Base-by-base conservation (phyloP, 2,329 filamentous ascomycete species). In the Xylariaceae sp. region DNA sequence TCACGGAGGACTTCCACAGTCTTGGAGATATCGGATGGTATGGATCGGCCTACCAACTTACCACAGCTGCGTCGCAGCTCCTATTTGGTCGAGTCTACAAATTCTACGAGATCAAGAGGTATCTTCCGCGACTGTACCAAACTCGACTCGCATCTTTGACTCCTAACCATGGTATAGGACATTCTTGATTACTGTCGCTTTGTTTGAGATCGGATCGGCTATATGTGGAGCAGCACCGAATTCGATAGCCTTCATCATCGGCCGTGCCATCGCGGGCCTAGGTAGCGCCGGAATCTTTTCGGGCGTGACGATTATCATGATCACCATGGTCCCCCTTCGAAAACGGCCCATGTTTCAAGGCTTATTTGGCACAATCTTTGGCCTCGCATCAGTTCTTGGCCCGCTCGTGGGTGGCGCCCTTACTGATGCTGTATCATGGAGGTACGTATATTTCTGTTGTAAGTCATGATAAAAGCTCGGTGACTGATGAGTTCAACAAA, bases 11-110 rank as follows among this genome's bases (percentile, higher is more conserved):
- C 17, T 84, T 84, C 68, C 73, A 81, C 51, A 81, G 81, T 55
- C 72, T 86, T 1, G 78, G 79, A 1, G 84, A 87, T 62, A 82
- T 87, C 58, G 83, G 83, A 55, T 87, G 84, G 84, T 87, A 87
- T 69, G 83, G 81, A 4, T 82, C 81, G 44, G 78, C 82, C 1
- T 85, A 85, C 68, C 81, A 86, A 76, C 73, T 87, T 63, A 84
- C 83, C 10, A 82, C 81, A 2, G 78, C 81, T 5, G 80, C 80
- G n/a, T 79, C 77, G 15, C 79, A 82, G 65, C 73, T 82, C 2
- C 66, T 82, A 7, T 83, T 80, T 66, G 81, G 82, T 5, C 75
- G 80, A 45, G 75, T 84, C 45, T 84, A 82, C 68, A 78, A 76
- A 62, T 81, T 81, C 63, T 84, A 82, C 64, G 75, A 78, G 58